A percentile compares a stretch with the other conserved stretches of the same genome.
Evolutionary conservation across 2,329 filamentous ascomycete species (phyloP).

Genomic region (Beauveria brongniartii): DNA sequence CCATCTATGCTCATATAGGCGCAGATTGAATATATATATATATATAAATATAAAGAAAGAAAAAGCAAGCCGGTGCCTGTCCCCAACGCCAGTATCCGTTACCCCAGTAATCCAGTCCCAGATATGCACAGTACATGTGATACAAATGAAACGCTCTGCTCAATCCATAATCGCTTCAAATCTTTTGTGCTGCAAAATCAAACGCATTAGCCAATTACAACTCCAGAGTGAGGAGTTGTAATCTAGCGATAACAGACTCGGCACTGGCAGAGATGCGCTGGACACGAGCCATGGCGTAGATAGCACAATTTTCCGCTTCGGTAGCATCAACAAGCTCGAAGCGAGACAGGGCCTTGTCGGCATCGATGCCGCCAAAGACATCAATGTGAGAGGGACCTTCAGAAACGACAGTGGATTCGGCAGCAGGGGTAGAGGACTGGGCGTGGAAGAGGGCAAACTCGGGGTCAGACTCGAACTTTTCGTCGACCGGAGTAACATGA

Average conservation of each 20-base stretch:
- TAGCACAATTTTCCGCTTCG: slow-evolving; percentile 37
- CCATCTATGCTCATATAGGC: slow-evolving; percentile 5
- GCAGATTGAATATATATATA: background rate
- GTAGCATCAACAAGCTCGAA: slow-evolving; percentile 57
- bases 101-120: slow-evolving; percentile 5
- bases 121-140: slow-evolving; percentile 9
- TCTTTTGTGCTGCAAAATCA: slow-evolving; percentile 8
- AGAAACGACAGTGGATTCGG: slow-evolving; percentile 31
- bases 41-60: background rate
- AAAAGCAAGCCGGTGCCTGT: background rate
- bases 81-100: slow-evolving; percentile 7
- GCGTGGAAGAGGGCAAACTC: slow-evolving; percentile 54
- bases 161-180: slow-evolving; percentile 9
- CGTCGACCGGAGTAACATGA: slow-evolving; percentile 30
- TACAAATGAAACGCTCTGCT: slow-evolving; percentile 10
- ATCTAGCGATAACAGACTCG: slow-evolving; percentile 27
- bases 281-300: slow-evolving; percentile 40
- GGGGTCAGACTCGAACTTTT: slow-evolving; percentile 55
- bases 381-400: slow-evolving; percentile 32
- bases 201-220: slow-evolving; percentile 17
- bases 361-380: slow-evolving; percentile 46
- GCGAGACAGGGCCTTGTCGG: slow-evolving; percentile 56
- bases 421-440: slow-evolving; percentile 20
- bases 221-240: slow-evolving; percentile 30
- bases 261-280: slow-evolving; percentile 37